Percentiles rank a stretch among this genome's conserved stretches.
Conservation (phyloP, 2,329 filamentous ascomycete genomes). For the Fusarium armeniacum region DNA sequence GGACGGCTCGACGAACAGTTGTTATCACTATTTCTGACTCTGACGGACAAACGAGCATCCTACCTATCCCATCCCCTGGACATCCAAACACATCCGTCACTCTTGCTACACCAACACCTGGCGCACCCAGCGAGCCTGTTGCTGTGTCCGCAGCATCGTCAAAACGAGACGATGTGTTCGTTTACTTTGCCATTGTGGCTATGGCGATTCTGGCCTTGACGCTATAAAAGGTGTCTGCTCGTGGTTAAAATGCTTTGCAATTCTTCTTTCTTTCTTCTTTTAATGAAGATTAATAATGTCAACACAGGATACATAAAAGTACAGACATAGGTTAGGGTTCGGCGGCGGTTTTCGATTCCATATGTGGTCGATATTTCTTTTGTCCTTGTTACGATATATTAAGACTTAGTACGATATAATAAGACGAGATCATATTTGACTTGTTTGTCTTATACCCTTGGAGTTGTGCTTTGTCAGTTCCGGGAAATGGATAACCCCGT, state of each 20-base stretch:
- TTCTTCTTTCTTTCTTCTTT: slow-evolving; percentile 4
- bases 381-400: slow-evolving; percentile 27
- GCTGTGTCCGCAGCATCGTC: slow-evolving; percentile 21
- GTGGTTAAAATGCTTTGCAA: not conserved
- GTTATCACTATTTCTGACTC: slow-evolving; percentile 24
- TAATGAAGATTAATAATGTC: slow-evolving; percentile 10
- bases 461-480: not conserved
- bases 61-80: slow-evolving; percentile 17
- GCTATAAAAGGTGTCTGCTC: slow-evolving; percentile 20
- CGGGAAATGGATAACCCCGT: not conserved
- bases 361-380: slow-evolving; percentile 23
- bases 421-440: not conserved
- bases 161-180: slow-evolving; percentile 29
- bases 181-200: slow-evolving; percentile 26
- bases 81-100: slow-evolving; percentile 5
- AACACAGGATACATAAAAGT: slow-evolving; percentile 9
- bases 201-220: slow-evolving; percentile 29
- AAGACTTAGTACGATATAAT: slow-evolving; percentile 28
- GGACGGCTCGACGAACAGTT: slow-evolving; percentile 31
- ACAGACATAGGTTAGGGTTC: not conserved
- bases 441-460: not conserved
- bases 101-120: slow-evolving; percentile 31
- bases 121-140: slow-evolving; percentile 17
- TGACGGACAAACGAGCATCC: slow-evolving; percentile 17
- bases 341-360: slow-evolving; percentile 18